Evolutionary conservation across 164 flowering plant species (phyloP).

Genomic region (Annona squamosa): DNA sequence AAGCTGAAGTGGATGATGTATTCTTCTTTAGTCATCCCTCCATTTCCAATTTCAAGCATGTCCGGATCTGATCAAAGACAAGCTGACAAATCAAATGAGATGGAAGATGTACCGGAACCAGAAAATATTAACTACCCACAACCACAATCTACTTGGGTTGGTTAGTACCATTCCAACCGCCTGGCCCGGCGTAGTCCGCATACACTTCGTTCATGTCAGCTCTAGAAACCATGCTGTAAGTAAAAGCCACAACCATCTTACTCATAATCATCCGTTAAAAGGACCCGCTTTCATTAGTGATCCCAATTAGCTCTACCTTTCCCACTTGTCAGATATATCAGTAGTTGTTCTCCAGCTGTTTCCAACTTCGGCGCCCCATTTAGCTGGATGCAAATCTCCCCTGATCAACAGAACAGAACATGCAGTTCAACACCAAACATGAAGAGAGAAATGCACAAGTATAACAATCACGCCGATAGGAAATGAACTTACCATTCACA

Average conservation of each 20-base stretch:
- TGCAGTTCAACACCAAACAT: not conserved
- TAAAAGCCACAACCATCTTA: not conserved
- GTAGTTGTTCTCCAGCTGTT: constrained; percentile 75
- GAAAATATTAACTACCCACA: not conserved
- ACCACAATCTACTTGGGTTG: not conserved
- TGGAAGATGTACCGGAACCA: not conserved
- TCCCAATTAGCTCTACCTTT: constrained; percentile 21
- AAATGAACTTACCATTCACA: constrained; percentile 51
- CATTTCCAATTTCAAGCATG: constrained; percentile 96
- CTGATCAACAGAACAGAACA: constrained; percentile 14
- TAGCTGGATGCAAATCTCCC: constrained; percentile 67
- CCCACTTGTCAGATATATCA: constrained; percentile 59
- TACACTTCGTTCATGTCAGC: constrained; percentile 72
- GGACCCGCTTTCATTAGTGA: not conserved
- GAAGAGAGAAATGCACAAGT: not conserved
- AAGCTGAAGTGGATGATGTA: constrained; percentile 74
- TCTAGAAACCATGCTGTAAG: constrained; percentile 62
- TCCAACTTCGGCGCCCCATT: constrained; percentile 54
- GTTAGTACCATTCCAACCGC: constrained; percentile 86
- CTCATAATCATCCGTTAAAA: not conserved
- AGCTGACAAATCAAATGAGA: not conserved
- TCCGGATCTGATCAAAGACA: constrained; percentile 63
- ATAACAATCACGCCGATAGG: not conserved
- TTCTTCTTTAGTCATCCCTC: constrained; percentile 84
- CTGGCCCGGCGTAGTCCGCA: constrained; percentile 73